A percentile compares a stretch with the other conserved stretches of the same genome.
These are phyloP conservation scores for Eutrema heterophyllum DNA, from an alignment of 345 rosid genomes.

Conservation along the genomic window DNA sequence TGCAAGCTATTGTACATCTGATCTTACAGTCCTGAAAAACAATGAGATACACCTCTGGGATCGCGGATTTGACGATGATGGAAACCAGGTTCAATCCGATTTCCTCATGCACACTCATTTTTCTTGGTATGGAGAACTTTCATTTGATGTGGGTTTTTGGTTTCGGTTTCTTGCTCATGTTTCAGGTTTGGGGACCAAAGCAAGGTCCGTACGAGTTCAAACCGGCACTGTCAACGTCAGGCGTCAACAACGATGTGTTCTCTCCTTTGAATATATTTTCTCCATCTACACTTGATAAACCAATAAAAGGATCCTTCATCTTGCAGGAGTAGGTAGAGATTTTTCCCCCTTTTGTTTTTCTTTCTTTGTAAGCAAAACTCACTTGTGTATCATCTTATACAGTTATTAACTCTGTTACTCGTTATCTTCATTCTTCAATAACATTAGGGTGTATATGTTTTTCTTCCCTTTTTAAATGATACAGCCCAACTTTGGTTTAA, in stretches of 20 bases:
- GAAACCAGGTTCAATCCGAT: conserved; percentile 50
- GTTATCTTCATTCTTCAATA: neutral
- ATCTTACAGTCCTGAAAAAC: conserved; percentile 73
- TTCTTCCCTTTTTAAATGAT: neutral
- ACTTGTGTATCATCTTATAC: neutral
- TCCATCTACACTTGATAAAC: conserved; percentile 50
- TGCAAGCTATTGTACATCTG: conserved; percentile 74
- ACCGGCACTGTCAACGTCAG: conserved; percentile 51
- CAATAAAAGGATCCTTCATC: conserved; percentile 77
- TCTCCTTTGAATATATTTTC: conserved; percentile 53
- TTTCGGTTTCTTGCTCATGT: neutral
- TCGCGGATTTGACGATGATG: conserved; percentile 72
- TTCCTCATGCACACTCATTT: neutral
- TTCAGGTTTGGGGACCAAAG: conserved; percentile 84
- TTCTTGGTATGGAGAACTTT: neutral
- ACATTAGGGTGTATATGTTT: neutral
- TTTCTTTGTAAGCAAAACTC: neutral
- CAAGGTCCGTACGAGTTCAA: conserved; percentile 80
- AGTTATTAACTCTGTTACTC: neutral
- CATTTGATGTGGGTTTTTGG: neutral
- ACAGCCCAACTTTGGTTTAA: neutral
- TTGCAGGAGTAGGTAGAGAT: conserved; percentile 50
- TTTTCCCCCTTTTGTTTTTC: neutral
- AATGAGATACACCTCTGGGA: conserved; percentile 90
- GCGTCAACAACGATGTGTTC: conserved; percentile 34